Evolutionary conservation across 176 grass and related monocot genomes (phyloP).

Genomic region (Rhynchospora pubera): DNA sequence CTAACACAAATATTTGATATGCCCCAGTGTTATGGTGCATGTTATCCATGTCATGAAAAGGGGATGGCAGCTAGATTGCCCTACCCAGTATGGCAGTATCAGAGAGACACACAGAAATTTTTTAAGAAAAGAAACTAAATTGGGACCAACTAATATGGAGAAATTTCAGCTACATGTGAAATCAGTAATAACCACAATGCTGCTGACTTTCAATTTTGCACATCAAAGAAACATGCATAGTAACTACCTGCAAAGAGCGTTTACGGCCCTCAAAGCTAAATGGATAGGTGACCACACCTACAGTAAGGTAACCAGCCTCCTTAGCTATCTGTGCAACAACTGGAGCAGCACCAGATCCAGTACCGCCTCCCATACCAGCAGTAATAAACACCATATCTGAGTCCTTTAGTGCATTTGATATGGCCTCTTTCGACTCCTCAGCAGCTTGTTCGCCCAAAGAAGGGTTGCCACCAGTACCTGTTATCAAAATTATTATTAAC

Average conservation of each 20-base stretch:
- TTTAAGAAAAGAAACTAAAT: not conserved
- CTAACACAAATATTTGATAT: not conserved
- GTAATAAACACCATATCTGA: slow-evolving; percentile 96
- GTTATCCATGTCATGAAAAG: not conserved
- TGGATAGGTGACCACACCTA: slow-evolving; percentile 93
- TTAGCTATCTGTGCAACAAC: slow-evolving; percentile 98
- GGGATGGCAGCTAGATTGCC: not conserved
- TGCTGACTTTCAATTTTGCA: not conserved
- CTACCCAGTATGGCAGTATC: not conserved
- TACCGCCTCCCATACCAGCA: slow-evolving; percentile 91
- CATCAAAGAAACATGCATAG: not conserved
- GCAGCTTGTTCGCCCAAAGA: slow-evolving; percentile 83
- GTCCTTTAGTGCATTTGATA: slow-evolving; percentile 60
- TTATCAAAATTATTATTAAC: not conserved
- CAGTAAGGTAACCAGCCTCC: slow-evolving; percentile 93
- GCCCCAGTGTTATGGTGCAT: not conserved
- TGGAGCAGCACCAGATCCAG: slow-evolving; percentile 91
- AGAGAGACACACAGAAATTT: not conserved
- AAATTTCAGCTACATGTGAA: not conserved
- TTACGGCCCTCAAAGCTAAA: slow-evolving; percentile 95
- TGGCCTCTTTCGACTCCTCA: slow-evolving; percentile 88
- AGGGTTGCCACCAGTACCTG: slow-evolving; percentile 88
- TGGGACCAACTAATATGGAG: not conserved
- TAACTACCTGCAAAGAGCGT: slow-evolving; percentile 83
- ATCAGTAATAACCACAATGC: not conserved